Evolutionary conservation across 2,329 filamentous ascomycete genomes (phyloP).

Genomic region (Hypoxylon sp.): DNA sequence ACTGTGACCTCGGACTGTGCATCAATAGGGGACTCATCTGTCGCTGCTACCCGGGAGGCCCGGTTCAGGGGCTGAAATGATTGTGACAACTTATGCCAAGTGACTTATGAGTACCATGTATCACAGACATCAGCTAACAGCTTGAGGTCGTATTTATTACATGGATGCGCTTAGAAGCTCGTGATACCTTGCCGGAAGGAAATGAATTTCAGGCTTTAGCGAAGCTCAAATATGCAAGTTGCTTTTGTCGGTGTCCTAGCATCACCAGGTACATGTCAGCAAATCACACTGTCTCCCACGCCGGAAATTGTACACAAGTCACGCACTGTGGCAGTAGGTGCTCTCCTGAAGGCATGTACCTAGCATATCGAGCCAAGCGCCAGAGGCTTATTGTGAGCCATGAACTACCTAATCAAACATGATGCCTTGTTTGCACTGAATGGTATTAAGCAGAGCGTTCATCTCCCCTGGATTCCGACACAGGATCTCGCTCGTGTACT

Average conservation of each 20-base stretch:
- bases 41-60: constrained; percentile 24
- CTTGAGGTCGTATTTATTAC: background rate
- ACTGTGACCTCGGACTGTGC: background rate
- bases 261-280: too few relatives aligned
- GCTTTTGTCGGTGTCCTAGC: background rate
- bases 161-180: background rate
- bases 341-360: too few relatives aligned
- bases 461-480: too few relatives aligned
- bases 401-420: too few relatives aligned
- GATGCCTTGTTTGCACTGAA: too few relatives aligned
- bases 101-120: background rate
- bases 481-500: too few relatives aligned
- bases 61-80: constrained; percentile 15
- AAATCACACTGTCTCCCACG: too few relatives aligned
- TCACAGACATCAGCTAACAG: background rate
- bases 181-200: background rate
- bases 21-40: background rate
- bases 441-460: too few relatives aligned
- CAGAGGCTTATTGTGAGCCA: too few relatives aligned
- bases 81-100: background rate
- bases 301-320: too few relatives aligned
- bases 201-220: background rate
- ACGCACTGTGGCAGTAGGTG: too few relatives aligned
- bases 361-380: too few relatives aligned
- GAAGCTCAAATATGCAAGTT: background rate